These are phyloP conservation scores for Agaricus subrufescens DNA, from an alignment of 768 basidiomycete genomes.

Conservation along the genomic window DNA sequence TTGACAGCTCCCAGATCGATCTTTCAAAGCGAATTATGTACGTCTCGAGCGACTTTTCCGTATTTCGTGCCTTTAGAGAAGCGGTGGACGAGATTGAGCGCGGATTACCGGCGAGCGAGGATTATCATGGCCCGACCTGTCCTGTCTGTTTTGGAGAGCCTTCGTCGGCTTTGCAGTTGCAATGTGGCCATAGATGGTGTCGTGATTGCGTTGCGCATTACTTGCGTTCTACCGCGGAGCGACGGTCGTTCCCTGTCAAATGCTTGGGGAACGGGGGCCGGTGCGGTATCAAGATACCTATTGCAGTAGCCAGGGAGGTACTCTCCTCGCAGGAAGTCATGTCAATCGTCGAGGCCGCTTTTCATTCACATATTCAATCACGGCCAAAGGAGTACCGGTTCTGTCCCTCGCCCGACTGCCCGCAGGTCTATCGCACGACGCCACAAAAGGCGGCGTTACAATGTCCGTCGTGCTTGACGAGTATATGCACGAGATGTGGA, in stretches of 20 bases:
- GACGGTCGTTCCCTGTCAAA: constrained; percentile 60
- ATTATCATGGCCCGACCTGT: constrained; percentile 29
- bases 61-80: constrained; percentile 20
- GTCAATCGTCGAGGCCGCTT: constrained; percentile 51
- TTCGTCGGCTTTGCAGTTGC: constrained; percentile 44
- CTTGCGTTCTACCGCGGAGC: constrained; percentile 51
- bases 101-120: constrained; percentile 24
- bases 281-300: constrained; percentile 54
- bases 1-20: constrained; percentile 54
- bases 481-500: constrained; percentile 65
- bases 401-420: constrained; percentile 79
- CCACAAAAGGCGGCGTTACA: constrained; percentile 36
- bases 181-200: constrained; percentile 71
- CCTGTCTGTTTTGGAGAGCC: constrained; percentile 68
- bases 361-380: constrained; percentile 54
- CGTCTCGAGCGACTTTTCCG: constrained; percentile 53
- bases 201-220: constrained; percentile 56
- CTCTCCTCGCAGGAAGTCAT: constrained; percentile 51
- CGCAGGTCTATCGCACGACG: constrained; percentile 62
- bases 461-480: constrained; percentile 65
- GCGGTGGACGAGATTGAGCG: constrained; percentile 29
- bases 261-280: constrained; percentile 65
- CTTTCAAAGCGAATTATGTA: constrained; percentile 34
- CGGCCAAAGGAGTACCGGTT: constrained; percentile 61
- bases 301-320: constrained; percentile 43